These are phyloP conservation scores for Trypanosoma cruzi DNA, from an alignment of 208 protist species.

Conservation along the genomic window DNA sequence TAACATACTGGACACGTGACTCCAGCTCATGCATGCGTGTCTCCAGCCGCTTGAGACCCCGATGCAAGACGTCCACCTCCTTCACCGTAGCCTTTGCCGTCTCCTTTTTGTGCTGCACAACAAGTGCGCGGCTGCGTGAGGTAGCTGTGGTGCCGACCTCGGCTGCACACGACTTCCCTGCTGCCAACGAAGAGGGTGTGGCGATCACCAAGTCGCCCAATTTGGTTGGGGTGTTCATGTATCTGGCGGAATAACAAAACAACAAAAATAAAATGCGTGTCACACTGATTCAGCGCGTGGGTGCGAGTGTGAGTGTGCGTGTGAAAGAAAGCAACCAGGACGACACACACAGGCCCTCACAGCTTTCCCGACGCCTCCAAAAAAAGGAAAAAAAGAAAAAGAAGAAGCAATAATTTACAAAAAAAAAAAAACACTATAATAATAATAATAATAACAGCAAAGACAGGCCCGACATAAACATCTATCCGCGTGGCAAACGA, in stretches of 20 bases:
- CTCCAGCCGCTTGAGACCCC: constrained; percentile 26
- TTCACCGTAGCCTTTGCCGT: constrained; percentile 27
- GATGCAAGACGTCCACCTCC: constrained; percentile 28
- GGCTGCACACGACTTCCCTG: constrained; percentile 1
- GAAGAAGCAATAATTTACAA: background rate
- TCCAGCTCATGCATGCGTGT: constrained; percentile 38
- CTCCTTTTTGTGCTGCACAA: constrained; percentile 22
- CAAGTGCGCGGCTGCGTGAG: constrained; percentile 17
- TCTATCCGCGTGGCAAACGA: background rate
- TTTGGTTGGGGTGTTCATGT: constrained; percentile 1
- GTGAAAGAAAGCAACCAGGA: background rate
- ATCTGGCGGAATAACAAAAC: background rate
- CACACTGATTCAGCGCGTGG: background rate
- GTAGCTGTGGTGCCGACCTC: constrained; percentile 12
- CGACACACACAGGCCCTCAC: background rate
- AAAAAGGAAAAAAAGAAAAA: background rate
- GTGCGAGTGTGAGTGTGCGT: background rate
- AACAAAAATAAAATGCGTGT: background rate
- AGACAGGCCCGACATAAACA: background rate
- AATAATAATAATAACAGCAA: no score
- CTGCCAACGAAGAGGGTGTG: background rate
- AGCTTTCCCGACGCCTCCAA: background rate
- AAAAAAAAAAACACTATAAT: background rate
- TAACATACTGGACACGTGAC: constrained; percentile 36
- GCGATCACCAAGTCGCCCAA: constrained; percentile 4